Evolutionary conservation across 306 rosid genomes (phyloP), one percentile per base, ranked within the genome.

Genomic region (Elaeagnus macrophylla): DNA sequence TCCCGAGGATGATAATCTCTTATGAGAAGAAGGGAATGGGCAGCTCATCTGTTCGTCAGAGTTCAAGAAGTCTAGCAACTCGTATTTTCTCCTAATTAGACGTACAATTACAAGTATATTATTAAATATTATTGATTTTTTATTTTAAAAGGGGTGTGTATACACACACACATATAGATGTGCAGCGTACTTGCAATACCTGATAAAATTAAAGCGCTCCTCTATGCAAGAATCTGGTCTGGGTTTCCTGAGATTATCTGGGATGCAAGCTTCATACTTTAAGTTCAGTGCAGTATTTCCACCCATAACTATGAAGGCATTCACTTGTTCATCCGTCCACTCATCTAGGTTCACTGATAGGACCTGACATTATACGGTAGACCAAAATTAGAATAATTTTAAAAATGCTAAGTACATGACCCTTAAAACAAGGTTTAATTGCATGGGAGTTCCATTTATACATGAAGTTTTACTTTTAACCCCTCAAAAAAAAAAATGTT

Each of bases 271-370:
- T 82, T 91, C 97, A 6, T 76, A 91, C 59, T 86, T 86, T 61
- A 59, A 64, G 75, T 91, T 91, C 64, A 82, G 75, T 2, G 45
- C 48, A 54, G 58, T 45, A 68, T 91, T 91, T 65, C 97, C 97
- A 51, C 97, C 97, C 46, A 76, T 12, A 45, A 64, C 80, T 37
- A 50, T 79, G 67, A 91, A 67, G 58, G 66, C 59, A 18, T 82
- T 80, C 55, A 91, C 89, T 76, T 84, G 73, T 64, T 91, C 94
- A 52, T 84, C 77, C 19, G 82, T 76, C 97, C 97, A 91, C 12
- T 84, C 81, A 71, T 91, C 97, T 65, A 91, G 82, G 72, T 86
- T 91, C 83, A 80, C 64, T 11, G 97, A 86, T 54, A 83, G 76
- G 82, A 91, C 93, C 97, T 90, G 70, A 9, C 67, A 69, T 39